Conservation (phyloP, 768 basidiomycete genomes). For the Trametes gibbosa region DNA sequence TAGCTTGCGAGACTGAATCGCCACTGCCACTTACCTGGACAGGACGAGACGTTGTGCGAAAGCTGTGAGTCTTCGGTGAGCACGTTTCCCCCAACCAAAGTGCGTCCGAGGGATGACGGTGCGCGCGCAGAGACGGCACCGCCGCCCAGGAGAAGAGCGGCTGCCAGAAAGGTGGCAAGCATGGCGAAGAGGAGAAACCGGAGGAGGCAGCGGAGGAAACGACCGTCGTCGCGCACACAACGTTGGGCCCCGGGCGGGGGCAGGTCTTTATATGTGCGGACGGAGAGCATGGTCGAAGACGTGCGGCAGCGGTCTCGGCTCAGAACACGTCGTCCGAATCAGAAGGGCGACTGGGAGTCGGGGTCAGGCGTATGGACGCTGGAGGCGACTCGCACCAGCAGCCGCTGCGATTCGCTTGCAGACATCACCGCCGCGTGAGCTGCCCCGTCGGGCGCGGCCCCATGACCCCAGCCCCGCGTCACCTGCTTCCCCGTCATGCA, state of each 20-base stretch:
- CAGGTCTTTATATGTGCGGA: slow-evolving; percentile 2
- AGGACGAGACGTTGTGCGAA: slow-evolving; percentile 19
- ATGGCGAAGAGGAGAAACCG: slow-evolving; percentile 7
- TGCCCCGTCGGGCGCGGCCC: not conserved
- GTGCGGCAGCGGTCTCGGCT: not conserved
- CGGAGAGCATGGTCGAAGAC: not conserved
- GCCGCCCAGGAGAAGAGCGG: slow-evolving; percentile 2
- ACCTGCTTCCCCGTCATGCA: not conserved
- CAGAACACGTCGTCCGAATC: not conserved
- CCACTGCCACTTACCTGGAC: slow-evolving; percentile 10
- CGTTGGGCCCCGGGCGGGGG: not conserved
- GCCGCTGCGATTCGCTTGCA: not conserved
- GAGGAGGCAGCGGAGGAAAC: not conserved
- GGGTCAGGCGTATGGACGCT: not conserved
- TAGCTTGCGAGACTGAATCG: not conserved
- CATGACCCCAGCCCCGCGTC: not conserved
- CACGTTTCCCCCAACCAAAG: not conserved
- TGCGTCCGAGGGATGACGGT: not conserved
- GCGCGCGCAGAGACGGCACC: not conserved
- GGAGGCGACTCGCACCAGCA: not conserved
- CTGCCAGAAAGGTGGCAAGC: slow-evolving; percentile 11
- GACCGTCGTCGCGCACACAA: not conserved
- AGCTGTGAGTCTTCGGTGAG: not conserved
- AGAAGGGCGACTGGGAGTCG: not conserved
- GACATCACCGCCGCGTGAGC: not conserved